phyloP scores from a whole-genome alignment of 2,329 filamentous ascomycete genomes.

The Camillea tinctor region DNA sequence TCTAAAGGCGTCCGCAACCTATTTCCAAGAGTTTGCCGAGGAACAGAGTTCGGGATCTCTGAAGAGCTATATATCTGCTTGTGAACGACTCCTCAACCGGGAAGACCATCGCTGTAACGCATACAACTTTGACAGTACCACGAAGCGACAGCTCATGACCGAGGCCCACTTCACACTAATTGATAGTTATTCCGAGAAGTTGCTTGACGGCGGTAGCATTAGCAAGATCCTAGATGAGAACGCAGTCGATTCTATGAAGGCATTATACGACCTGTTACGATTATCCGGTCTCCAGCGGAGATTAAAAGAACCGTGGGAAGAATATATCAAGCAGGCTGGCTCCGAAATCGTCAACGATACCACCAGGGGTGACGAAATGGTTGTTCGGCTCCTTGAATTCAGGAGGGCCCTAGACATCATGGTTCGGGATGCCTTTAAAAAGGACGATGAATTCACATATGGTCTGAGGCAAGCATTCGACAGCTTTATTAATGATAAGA shows the following conservation, averaged over 20 bases:
- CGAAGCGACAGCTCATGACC: slow-evolving; percentile 72
- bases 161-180: slow-evolving; percentile 74
- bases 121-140: slow-evolving; percentile 80
- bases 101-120: slow-evolving; percentile 77
- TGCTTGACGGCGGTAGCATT: slow-evolving; percentile 67
- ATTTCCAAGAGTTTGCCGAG: slow-evolving; percentile 68
- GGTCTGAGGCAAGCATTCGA: slow-evolving; percentile 82
- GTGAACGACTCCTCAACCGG: slow-evolving; percentile 64
- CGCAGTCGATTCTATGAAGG: slow-evolving; percentile 67
- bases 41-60: slow-evolving; percentile 63
- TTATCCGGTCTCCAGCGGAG: slow-evolving; percentile 68
- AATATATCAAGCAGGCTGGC: slow-evolving; percentile 76
- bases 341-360: slow-evolving; percentile 77
- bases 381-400: slow-evolving; percentile 75
- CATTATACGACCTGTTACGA: slow-evolving; percentile 75
- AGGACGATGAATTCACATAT: slow-evolving; percentile 74
- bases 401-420: slow-evolving; percentile 77
- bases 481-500: slow-evolving; percentile 88
- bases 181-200: slow-evolving; percentile 60
- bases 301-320: slow-evolving; percentile 71
- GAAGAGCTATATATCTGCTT: slow-evolving; percentile 72
- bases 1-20: slow-evolving; percentile 64
- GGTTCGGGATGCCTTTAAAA: slow-evolving; percentile 72
- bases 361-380: slow-evolving; percentile 79
- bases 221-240: slow-evolving; percentile 70